phyloP scores from a whole-genome alignment of 1,284 basidiomycete species.

The Moesziomyces antarcticus region DNA sequence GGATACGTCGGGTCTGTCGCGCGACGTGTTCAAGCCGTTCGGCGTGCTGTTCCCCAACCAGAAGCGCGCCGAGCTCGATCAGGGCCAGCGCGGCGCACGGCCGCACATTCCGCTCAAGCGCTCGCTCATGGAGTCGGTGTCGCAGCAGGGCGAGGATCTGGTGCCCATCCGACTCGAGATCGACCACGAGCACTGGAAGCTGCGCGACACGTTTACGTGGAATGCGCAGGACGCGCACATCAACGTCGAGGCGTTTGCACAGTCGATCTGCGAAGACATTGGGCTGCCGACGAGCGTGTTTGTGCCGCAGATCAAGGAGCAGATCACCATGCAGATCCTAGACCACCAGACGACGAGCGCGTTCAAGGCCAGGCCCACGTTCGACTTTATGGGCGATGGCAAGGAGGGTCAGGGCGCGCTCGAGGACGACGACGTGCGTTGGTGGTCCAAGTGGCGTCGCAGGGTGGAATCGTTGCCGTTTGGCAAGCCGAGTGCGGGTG shows the following conservation, averaged over 20 bases:
- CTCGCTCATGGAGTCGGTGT: slow-evolving; percentile 72
- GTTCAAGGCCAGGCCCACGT: slow-evolving; percentile 48
- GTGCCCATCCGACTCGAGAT: slow-evolving; percentile 95
- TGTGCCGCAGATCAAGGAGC: slow-evolving; percentile 79
- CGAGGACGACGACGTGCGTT: slow-evolving; percentile 37
- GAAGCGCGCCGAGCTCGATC: slow-evolving; percentile 73
- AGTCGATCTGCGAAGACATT: slow-evolving; percentile 91
- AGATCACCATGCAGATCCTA: slow-evolving; percentile 86
- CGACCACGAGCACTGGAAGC: slow-evolving; percentile 86
- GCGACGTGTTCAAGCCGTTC: slow-evolving; percentile 46
- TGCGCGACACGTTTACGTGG: slow-evolving; percentile 98
- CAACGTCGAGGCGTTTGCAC: slow-evolving; percentile 88
- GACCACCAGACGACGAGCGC: slow-evolving; percentile 72
- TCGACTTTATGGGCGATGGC: slow-evolving; percentile 24
- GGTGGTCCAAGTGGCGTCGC: slow-evolving; percentile 51
- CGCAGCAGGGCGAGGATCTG: slow-evolving; percentile 78
- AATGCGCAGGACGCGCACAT: slow-evolving; percentile 88
- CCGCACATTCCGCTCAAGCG: slow-evolving; percentile 47
- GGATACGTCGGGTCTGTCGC: slow-evolving; percentile 25
- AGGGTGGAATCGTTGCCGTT: slow-evolving; percentile 26
- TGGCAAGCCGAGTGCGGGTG: slow-evolving; percentile 72
- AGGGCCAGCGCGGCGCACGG: slow-evolving; percentile 61
- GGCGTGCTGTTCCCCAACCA: slow-evolving; percentile 57
- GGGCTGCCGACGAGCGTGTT: slow-evolving; percentile 77
- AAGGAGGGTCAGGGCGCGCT: slow-evolving; percentile 42